These are phyloP conservation scores for Chytriomyces sp. DNA, from an alignment of 192 early-diverging fungal genomes.

Conservation along the genomic window DNA sequence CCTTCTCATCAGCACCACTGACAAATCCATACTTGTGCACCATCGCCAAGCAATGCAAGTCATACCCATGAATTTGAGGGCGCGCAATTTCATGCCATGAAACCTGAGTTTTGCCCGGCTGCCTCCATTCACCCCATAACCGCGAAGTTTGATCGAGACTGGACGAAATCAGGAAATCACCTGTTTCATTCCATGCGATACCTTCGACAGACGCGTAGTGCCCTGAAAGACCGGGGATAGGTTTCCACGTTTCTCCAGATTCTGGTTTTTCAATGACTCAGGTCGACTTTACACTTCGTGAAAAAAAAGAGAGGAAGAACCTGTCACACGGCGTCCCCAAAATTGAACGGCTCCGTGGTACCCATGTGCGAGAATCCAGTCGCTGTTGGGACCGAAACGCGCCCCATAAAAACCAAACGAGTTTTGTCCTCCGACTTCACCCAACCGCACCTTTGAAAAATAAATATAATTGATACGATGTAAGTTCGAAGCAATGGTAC, in stretches of 20 bases:
- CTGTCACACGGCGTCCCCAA: constrained; percentile 65
- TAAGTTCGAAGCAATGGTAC: no score
- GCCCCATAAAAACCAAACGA: constrained; percentile 84
- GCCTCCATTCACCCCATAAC: constrained; percentile 77
- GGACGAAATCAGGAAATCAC: constrained; percentile 69
- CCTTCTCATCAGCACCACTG: constrained; percentile 93
- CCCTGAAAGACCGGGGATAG: constrained; percentile 75
- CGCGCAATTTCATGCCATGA: constrained; percentile 92
- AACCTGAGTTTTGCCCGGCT: constrained; percentile 16
- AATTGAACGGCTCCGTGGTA: constrained; percentile 84
- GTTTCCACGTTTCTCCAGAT: constrained; percentile 63
- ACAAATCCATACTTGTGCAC: constrained; percentile 75
- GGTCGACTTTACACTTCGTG: no score
- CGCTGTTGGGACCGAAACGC: constrained; percentile 66
- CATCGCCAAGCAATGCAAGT: constrained; percentile 85
- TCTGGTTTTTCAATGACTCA: neutral
- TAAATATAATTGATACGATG: constrained; percentile 11
- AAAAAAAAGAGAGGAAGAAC: constrained; percentile 16
- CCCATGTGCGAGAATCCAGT: constrained; percentile 73
- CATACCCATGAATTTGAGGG: constrained; percentile 97
- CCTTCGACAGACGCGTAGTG: constrained; percentile 82
- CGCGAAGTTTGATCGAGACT: constrained; percentile 90
- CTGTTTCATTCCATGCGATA: constrained; percentile 83
- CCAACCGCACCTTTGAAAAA: constrained; percentile 70
- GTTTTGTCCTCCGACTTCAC: constrained; percentile 80